Conservation (phyloP, 2,329 filamentous ascomycete species). For the Sphaerulina vaccinii region DNA sequence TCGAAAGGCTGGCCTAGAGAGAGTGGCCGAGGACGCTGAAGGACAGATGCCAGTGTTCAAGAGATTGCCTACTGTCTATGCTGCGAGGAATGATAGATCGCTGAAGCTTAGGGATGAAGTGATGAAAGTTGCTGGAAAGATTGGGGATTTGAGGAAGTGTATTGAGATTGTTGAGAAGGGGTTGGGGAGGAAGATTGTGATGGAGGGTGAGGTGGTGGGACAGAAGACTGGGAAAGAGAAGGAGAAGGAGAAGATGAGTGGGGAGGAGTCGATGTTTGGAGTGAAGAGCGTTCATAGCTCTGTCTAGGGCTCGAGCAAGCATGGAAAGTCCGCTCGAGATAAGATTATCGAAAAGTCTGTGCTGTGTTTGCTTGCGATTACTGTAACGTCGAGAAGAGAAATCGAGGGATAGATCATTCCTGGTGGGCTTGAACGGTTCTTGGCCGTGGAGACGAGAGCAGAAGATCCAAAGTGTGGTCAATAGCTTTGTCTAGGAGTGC, state of each 20-base stretch:
- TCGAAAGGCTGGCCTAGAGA: no score
- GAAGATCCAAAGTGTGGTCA: no score
- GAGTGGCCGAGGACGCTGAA: no score
- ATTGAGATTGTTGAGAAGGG: not conserved
- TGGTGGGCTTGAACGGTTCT: no score
- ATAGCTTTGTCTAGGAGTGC: no score
- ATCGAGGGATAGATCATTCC: no score
- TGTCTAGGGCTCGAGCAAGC: not conserved
- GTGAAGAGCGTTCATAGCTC: not conserved
- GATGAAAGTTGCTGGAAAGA: not conserved
- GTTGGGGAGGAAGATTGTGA: not conserved
- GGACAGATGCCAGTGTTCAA: no score
- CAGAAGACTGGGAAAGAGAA: no score
- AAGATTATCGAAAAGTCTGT: not conserved
- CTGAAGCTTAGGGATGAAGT: not conserved
- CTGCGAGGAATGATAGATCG: not conserved
- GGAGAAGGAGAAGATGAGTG: not conserved
- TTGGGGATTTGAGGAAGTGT: not conserved
- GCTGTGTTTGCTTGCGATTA: not conserved
- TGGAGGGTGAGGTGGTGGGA: no score
- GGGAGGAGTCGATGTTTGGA: not conserved
- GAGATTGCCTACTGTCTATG: not conserved
- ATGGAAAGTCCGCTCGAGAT: not conserved
- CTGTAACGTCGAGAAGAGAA: no score
- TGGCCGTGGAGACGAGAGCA: no score